Evolutionary conservation across 768 basidiomycete genomes (phyloP).

Genomic region (Suillus bovinus): DNA sequence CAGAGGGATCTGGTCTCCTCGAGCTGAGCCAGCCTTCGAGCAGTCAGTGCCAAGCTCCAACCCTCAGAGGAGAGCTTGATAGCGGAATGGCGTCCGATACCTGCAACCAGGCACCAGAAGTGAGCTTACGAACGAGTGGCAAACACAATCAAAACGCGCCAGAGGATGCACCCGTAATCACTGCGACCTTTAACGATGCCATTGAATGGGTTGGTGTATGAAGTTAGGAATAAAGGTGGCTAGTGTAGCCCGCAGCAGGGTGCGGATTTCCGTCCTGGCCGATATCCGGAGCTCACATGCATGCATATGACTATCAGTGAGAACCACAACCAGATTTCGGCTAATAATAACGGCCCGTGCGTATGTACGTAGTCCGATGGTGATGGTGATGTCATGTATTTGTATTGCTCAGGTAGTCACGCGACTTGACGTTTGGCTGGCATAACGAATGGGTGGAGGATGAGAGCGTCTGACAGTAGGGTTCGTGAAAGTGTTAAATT

Average conservation of each 20-base stretch:
- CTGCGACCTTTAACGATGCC: constrained; percentile 62
- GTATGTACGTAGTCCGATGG: not conserved
- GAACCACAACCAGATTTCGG: not conserved
- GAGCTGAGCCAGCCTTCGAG: constrained; percentile 57
- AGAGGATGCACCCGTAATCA: constrained; percentile 84
- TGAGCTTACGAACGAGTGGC: not conserved
- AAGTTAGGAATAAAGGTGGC: not conserved
- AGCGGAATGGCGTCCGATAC: constrained; percentile 68
- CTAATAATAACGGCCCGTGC: not conserved
- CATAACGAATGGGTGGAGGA: too few relatives aligned
- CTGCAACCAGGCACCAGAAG: constrained; percentile 29
- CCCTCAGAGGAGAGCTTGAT: constrained; percentile 69
- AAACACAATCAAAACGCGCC: constrained; percentile 40
- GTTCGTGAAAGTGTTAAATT: too few relatives aligned
- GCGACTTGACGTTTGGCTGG: too few relatives aligned
- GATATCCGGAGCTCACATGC: not conserved
- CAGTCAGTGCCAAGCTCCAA: constrained; percentile 70
- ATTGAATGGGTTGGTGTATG: constrained; percentile 24
- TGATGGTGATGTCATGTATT: too few relatives aligned
- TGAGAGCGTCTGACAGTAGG: too few relatives aligned
- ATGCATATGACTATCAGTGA: not conserved
- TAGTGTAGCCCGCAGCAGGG: not conserved
- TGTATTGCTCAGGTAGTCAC: not conserved
- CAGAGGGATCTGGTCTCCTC: constrained; percentile 55
- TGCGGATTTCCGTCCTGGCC: not conserved